Conservation (phyloP, 805 yeast genomes). For the Cyberlindnera maclurae region DNA sequence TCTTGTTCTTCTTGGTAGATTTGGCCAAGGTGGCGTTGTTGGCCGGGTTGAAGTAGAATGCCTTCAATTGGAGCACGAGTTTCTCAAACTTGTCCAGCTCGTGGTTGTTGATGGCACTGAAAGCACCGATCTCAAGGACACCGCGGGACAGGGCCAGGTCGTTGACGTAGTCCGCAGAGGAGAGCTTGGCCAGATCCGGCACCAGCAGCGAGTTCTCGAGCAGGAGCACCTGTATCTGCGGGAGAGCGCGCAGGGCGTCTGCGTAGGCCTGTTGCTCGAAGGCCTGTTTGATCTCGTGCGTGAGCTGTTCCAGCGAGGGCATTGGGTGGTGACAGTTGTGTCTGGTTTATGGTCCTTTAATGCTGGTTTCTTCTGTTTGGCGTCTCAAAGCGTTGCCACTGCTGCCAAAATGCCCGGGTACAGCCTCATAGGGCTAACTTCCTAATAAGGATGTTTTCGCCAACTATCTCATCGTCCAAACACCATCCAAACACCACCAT, state of each 20-base stretch:
- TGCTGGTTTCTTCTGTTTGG: too few species aligned
- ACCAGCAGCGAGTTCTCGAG: conserved; percentile 72
- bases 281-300: conserved; percentile 58
- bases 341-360: too few species aligned
- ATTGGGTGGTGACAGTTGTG: conserved; percentile 10
- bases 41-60: conserved; percentile 53
- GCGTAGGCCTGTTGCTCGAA: conserved; percentile 58
- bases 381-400: too few species aligned
- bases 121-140: conserved; percentile 83
- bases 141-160: conserved; percentile 77
- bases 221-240: conserved; percentile 70
- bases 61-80: conserved; percentile 62
- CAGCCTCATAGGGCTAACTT: too few species aligned
- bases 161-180: conserved; percentile 35
- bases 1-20: conserved; percentile 60
- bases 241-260: conserved; percentile 53
- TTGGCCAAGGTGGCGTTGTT: conserved; percentile 26
- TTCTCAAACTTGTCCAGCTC: conserved; percentile 61
- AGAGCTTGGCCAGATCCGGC: conserved; percentile 40
- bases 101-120: conserved; percentile 60
- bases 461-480: too few species aligned
- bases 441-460: too few species aligned
- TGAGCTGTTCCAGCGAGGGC: conserved; percentile 57
- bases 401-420: too few species aligned
- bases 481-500: too few species aligned